These are phyloP conservation scores for Saccharum spontaneum DNA, from an alignment of 176 grass and related monocot species.

Conservation along the genomic window DNA sequence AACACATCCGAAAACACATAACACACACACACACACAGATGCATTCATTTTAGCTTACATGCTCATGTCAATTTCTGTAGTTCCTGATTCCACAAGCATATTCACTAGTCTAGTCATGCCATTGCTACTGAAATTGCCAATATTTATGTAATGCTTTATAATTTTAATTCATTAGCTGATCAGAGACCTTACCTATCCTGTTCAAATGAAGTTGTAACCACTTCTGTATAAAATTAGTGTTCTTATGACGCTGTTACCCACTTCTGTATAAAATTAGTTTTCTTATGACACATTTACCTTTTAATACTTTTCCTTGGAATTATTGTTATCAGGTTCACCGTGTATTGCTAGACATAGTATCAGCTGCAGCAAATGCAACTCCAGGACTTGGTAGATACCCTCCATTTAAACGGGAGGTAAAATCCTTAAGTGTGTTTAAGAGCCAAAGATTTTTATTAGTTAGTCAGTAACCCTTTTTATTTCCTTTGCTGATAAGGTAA, in stretches of 20 bases:
- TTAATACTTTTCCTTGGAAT: conserved; percentile 13
- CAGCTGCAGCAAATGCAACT: conserved; percentile 79
- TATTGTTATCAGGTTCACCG: conserved; percentile 54
- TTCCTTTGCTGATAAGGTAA: conserved; percentile 50
- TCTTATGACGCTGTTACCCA: background rate
- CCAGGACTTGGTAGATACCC: conserved; percentile 85
- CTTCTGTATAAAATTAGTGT: background rate
- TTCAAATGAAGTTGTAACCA: background rate
- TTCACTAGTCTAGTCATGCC: background rate
- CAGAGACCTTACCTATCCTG: background rate
- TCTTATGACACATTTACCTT: background rate
- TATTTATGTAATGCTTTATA: background rate
- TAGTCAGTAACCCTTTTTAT: conserved; percentile 1
- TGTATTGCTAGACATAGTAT: conserved; percentile 80
- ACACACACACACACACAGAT: no score
- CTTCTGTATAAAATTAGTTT: background rate
- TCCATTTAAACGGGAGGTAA: conserved; percentile 77
- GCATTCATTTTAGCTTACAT: background rate
- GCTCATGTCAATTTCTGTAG: background rate
- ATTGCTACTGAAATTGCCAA: background rate
- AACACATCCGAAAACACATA: no score
- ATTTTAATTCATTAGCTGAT: background rate
- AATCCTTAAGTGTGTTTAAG: conserved; percentile 16
- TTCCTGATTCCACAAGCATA: conserved; percentile 18
- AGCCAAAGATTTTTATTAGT: background rate